Base-by-base conservation (phyloP, 345 rosid species). In the Salix brachista region DNA sequence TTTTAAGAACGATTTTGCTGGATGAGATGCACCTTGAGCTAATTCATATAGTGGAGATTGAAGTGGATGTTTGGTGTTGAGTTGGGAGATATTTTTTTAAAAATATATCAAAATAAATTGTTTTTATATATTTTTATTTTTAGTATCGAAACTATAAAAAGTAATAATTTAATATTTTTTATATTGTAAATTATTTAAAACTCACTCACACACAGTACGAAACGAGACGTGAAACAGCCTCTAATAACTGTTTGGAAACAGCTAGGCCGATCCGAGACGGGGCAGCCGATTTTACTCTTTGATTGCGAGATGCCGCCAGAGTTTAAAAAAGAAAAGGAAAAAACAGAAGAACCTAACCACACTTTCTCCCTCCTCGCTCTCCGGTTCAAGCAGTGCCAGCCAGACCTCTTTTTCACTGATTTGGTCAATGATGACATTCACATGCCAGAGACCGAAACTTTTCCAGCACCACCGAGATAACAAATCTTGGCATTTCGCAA, bases 281-380 rank as follows among this genome's bases (percentile, higher is more conserved):
- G 16, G 77, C 66, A 42, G 39, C 17, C 13, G 9, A 4, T 48
- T 28, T 37, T 6, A 3, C 5, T 46, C 30, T 80, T 16, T 2
- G 48, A 60, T 23, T n/a, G 61, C 76, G 58, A 75, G 72, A 54
- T 65, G 73, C 70, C 69, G 69, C 66, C 79, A 34, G 70, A 30
- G 64, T 50, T 37, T 42, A 32, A 6, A 66, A 56, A 26, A 2
- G 5, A 6, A 36, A 5, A 36, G 1, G 37, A 41, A 41, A 39
- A 41, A 4, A 0, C 5, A 34, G 36, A 34, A 34, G 36, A 34
- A 26, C 21, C 4, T 21, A 3, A 32, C 41, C 62, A 26, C 8
- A 18, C 56, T 50, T 21, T 3, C 25, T 2, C n/a, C 1, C 60
- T 21, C 60, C 60, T 21, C 21, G 25, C 60, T 54, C 19, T 21